Evolutionary conservation across 345 rosid species (phyloP).

Genomic region (Populus nigra): DNA sequence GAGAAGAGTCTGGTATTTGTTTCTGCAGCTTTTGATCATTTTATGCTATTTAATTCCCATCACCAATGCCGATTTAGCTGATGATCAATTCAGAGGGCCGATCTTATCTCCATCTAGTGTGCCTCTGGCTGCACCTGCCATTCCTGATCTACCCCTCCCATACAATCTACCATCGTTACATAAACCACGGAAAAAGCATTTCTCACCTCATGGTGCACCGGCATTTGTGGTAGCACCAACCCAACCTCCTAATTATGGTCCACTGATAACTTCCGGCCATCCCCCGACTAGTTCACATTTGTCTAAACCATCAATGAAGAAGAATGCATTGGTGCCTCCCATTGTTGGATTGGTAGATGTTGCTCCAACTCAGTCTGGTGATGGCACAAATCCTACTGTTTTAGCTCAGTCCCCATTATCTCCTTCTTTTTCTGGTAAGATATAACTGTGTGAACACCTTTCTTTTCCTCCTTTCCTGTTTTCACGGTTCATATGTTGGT

Average conservation of each 20-base stretch:
- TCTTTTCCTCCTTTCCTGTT: neutral
- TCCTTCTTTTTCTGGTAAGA: constrained; percentile 64
- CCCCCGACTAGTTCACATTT: constrained; percentile 60
- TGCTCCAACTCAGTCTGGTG: constrained; percentile 61
- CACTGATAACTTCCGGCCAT: constrained; percentile 50
- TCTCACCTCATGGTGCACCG: constrained; percentile 46
- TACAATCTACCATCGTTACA: constrained; percentile 39
- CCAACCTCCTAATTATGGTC: constrained; percentile 57
- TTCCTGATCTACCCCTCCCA: constrained; percentile 50
- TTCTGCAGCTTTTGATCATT: constrained; percentile 40
- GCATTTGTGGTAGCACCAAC: constrained; percentile 39
- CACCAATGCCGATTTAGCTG: constrained; percentile 35
- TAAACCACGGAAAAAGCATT: constrained; percentile 39
- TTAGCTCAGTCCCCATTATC: constrained; percentile 84
- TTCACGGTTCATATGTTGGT: neutral
- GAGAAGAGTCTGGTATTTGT: constrained; percentile 20
- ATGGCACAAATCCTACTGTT: constrained; percentile 50
- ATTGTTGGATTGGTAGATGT: constrained; percentile 55
- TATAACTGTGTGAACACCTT: neutral
- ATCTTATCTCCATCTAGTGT: constrained; percentile 37
- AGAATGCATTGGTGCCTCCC: constrained; percentile 48
- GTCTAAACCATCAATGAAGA: constrained; percentile 64
- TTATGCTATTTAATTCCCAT: constrained; percentile 39
- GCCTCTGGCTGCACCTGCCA: constrained; percentile 39
- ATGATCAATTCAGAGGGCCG: constrained; percentile 32